These are phyloP conservation scores for Cyberlindnera euphorbiiphila DNA, from an alignment of 805 yeast species.

Conservation along the genomic window DNA sequence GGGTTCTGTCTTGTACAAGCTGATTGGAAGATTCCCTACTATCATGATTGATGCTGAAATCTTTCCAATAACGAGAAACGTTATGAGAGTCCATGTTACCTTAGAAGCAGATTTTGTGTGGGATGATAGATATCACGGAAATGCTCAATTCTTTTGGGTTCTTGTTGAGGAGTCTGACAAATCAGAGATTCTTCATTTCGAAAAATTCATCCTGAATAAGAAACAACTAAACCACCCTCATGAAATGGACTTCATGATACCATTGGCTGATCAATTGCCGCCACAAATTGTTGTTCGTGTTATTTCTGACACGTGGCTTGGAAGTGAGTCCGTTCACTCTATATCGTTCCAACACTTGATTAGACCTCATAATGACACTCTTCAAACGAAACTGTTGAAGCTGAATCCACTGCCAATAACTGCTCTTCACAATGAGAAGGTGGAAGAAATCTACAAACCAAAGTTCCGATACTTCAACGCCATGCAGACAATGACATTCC, in stretches of 20 bases:
- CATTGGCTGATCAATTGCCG: slow-evolving; percentile 84
- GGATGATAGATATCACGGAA: slow-evolving; percentile 81
- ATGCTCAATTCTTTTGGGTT: slow-evolving; percentile 86
- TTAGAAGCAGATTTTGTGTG: slow-evolving; percentile 78
- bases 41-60: slow-evolving; percentile 74
- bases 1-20: slow-evolving; percentile 59
- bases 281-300: slow-evolving; percentile 79
- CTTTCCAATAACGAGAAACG: slow-evolving; percentile 83
- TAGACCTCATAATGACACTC: slow-evolving; percentile 81
- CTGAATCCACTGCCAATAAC: slow-evolving; percentile 82
- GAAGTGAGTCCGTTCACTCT: slow-evolving; percentile 69
- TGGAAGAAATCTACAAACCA: slow-evolving; percentile 63
- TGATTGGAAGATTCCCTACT: slow-evolving; percentile 71
- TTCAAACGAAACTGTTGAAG: slow-evolving; percentile 74
- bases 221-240: slow-evolving; percentile 52
- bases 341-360: slow-evolving; percentile 89
- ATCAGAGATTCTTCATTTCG: slow-evolving; percentile 73
- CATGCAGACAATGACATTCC: slow-evolving; percentile 97
- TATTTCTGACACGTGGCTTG: slow-evolving; percentile 85
- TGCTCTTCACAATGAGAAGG: slow-evolving; percentile 64
- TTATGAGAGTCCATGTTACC: slow-evolving; percentile 71
- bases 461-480: slow-evolving; percentile 90
- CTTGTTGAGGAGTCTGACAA: slow-evolving; percentile 83
- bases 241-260: slow-evolving; percentile 89
- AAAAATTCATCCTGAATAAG: slow-evolving; percentile 66